Evolutionary conservation across 2,329 filamentous ascomycete species (phyloP).

Genomic region (Rhinocladiella mackenziei): DNA sequence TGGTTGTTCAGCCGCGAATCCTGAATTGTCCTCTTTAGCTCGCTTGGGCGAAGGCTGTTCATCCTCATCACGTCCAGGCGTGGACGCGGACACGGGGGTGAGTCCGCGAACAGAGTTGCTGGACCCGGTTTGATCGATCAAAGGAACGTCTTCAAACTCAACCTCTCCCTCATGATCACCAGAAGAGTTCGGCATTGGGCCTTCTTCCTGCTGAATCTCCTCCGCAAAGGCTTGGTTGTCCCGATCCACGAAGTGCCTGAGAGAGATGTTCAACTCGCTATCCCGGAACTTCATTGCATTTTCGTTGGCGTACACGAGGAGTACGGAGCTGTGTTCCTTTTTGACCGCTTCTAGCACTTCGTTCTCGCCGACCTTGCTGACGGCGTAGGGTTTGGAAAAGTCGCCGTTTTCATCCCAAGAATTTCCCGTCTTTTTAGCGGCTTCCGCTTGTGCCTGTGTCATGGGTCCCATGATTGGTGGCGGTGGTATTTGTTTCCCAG

Average conservation of each 20-base stretch:
- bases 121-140: slow-evolving; percentile 23
- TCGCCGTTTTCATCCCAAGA: slow-evolving; percentile 1
- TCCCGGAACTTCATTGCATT: slow-evolving; percentile 38
- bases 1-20: slow-evolving; percentile 13
- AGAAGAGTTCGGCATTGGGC: neutral
- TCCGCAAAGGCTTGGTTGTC: slow-evolving; percentile 45
- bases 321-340: slow-evolving; percentile 49
- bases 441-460: slow-evolving; percentile 18
- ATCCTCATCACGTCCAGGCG: slow-evolving; percentile 23
- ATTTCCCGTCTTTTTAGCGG: slow-evolving; percentile 16
- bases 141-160: slow-evolving; percentile 24
- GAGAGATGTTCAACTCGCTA: slow-evolving; percentile 26
- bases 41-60: slow-evolving; percentile 27
- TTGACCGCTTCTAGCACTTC: slow-evolving; percentile 54
- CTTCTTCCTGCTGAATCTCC: slow-evolving; percentile 25
- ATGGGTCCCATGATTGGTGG: slow-evolving; percentile 18
- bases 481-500: neutral
- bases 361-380: slow-evolving; percentile 45
- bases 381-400: slow-evolving; percentile 40
- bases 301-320: slow-evolving; percentile 59
- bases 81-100: slow-evolving; percentile 29
- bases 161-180: slow-evolving; percentile 13
- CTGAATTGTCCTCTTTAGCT: slow-evolving; percentile 10
- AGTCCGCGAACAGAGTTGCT: slow-evolving; percentile 23
- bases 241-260: slow-evolving; percentile 46